A percentile compares a stretch with the other conserved stretches of the same genome.
Evolutionary conservation across 2,329 filamentous ascomycete species (phyloP).

Genomic region (Colletotrichum sp.): DNA sequence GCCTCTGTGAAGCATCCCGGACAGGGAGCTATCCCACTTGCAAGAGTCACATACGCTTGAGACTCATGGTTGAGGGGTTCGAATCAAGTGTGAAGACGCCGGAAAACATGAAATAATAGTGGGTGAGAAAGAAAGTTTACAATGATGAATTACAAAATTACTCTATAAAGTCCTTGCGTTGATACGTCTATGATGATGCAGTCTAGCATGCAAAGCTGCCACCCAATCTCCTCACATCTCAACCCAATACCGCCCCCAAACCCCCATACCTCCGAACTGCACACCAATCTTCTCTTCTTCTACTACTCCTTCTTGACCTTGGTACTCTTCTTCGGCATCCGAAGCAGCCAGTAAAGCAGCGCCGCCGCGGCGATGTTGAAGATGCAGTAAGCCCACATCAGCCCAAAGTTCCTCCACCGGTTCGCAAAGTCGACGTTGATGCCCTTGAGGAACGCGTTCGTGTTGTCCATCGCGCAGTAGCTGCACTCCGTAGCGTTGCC

Average conservation of each 20-base stretch:
- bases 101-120: background rate
- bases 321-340: constrained; percentile 30
- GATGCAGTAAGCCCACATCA: constrained; percentile 56
- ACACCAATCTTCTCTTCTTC: too few relatives aligned
- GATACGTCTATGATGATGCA: background rate
- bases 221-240: background rate
- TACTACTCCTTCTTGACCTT: background rate
- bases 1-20: too few relatives aligned
- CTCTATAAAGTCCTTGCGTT: background rate
- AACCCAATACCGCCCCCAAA: background rate
- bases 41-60: background rate
- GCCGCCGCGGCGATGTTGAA: constrained; percentile 53
- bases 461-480: constrained; percentile 43
- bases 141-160: background rate
- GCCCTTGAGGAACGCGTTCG: constrained; percentile 38
- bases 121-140: background rate
- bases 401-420: constrained; percentile 60
- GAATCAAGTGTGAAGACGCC: background rate
- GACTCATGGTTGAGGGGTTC: accelerated
- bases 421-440: constrained; percentile 50
- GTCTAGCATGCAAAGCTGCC: background rate
- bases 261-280: background rate
- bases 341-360: constrained; percentile 50
- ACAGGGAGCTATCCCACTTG: background rate
- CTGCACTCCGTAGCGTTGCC: constrained; percentile 45